Conservation (phyloP, 1,139 yeast genomes). For the Kurtzmaniella quercitrusa region DNA sequence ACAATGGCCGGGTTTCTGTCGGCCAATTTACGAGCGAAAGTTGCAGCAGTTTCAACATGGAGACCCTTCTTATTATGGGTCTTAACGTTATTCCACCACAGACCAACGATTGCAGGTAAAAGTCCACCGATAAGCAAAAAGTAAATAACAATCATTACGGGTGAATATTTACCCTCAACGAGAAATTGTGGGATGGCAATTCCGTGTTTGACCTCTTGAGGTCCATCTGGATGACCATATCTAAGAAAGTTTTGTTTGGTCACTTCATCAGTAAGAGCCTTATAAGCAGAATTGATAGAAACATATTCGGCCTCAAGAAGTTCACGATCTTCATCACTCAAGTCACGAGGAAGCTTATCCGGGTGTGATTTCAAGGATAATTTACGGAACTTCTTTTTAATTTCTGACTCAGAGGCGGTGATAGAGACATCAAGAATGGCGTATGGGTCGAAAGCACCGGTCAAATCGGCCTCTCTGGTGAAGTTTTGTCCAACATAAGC, state of each 20-base stretch:
- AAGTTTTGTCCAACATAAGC: conserved; percentile 44
- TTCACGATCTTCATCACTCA: conserved; percentile 55
- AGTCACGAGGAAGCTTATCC: conserved; percentile 74
- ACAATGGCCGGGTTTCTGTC: conserved; percentile 78
- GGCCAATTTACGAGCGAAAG: conserved; percentile 58
- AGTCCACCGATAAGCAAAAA: conserved; percentile 70
- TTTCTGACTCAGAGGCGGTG: conserved; percentile 67
- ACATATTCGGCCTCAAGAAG: conserved; percentile 75
- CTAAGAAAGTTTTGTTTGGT: conserved; percentile 77
- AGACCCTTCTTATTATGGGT: conserved; percentile 80
- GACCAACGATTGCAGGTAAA: conserved; percentile 74
- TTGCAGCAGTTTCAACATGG: conserved; percentile 76
- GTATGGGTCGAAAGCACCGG: conserved; percentile 79
- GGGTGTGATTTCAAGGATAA: conserved; percentile 89
- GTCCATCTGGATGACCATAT: conserved; percentile 98
- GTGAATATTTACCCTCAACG: conserved; percentile 79
- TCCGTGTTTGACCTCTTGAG: conserved; percentile 91
- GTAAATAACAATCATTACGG: conserved; percentile 60
- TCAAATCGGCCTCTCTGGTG: conserved; percentile 46
- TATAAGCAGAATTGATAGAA: conserved; percentile 84
- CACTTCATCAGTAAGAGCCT: conserved; percentile 88
- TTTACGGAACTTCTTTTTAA: conserved; percentile 81
- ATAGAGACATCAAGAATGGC: conserved; percentile 72
- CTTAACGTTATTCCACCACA: conserved; percentile 89
- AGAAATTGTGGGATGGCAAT: conserved; percentile 92